phyloP scores from a whole-genome alignment of 495 filamentous ascomycete genomes.

The Daldinia caldariorum region DNA sequence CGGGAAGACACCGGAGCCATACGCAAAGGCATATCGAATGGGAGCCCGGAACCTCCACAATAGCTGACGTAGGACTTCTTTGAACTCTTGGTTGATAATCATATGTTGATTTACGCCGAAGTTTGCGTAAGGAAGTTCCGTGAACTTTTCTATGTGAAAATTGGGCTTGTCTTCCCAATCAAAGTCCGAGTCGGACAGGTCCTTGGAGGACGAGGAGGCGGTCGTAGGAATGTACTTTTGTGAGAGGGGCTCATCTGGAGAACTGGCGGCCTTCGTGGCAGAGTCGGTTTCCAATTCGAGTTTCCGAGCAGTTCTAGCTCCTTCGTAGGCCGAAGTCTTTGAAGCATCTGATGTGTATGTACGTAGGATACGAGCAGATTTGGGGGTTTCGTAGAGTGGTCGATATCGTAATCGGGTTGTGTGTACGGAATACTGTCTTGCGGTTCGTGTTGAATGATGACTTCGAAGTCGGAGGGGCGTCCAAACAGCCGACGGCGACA shows the following conservation, averaged over 20 bases:
- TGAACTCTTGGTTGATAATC: constrained; percentile 91
- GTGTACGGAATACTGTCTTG: constrained; percentile 32
- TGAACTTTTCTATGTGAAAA: constrained; percentile 78
- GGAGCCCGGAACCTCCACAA: constrained; percentile 93
- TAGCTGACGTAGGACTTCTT: constrained; percentile 85
- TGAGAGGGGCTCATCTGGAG: constrained; percentile 45
- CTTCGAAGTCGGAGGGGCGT: constrained; percentile 17
- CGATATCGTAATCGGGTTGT: constrained; percentile 19
- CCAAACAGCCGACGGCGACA: constrained; percentile 7
- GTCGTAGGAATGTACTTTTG: constrained; percentile 24
- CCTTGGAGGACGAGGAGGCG: constrained; percentile 24
- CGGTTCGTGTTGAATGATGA: constrained; percentile 18
- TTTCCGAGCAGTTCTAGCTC: constrained; percentile 31
- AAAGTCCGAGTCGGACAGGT: constrained; percentile 40
- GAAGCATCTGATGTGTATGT: constrained; percentile 37
- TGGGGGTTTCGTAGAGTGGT: constrained; percentile 2
- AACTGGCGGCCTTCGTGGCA: constrained; percentile 43
- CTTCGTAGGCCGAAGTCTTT: constrained; percentile 26
- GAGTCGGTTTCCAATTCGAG: constrained; percentile 47
- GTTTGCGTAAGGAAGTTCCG: constrained; percentile 84
- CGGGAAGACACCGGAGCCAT: constrained; percentile 95
- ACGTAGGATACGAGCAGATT: constrained; percentile 23
- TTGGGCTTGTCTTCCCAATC: constrained; percentile 86
- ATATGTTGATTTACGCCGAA: constrained; percentile 98
- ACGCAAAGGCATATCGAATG: constrained; percentile 95